phyloP scores from a whole-genome alignment of 139 green algal genomes.

The Picochlorum sp. region DNA sequence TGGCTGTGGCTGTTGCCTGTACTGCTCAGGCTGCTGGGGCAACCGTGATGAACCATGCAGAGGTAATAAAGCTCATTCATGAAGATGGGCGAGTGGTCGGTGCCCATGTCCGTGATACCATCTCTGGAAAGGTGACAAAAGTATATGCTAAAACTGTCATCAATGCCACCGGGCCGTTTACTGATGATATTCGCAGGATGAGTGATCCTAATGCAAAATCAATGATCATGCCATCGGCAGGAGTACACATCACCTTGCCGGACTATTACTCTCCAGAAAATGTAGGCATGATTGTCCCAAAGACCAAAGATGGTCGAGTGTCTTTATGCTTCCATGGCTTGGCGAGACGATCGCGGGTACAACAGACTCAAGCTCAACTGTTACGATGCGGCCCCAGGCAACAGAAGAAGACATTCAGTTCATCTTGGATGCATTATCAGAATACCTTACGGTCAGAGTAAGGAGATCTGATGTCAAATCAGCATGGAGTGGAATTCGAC shows the following conservation, averaged over 20 bases:
- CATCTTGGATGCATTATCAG: constrained; percentile 83
- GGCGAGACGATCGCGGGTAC: constrained; percentile 85
- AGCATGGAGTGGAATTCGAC: constrained; percentile 87
- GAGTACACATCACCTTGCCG: constrained; percentile 91
- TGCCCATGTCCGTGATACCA: constrained; percentile 52
- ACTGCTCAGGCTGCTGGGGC: constrained; percentile 82
- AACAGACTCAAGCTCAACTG: constrained; percentile 52
- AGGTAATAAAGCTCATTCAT: constrained; percentile 67
- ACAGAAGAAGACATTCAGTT: constrained; percentile 83
- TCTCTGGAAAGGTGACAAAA: constrained; percentile 21
- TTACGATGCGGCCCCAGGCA: constrained; percentile 60
- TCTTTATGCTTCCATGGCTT: constrained; percentile 95
- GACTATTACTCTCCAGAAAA: constrained; percentile 77
- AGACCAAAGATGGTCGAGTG: constrained; percentile 95
- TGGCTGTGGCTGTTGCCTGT: constrained; percentile 77
- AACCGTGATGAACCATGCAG: constrained; percentile 74
- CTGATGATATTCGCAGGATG: constrained; percentile 46
- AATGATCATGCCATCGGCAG: constrained; percentile 72
- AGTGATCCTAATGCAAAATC: constrained; percentile 13
- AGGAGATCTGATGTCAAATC: constrained; percentile 79
- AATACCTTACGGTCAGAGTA: constrained; percentile 81
- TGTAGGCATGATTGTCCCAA: constrained; percentile 93
- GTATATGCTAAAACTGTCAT: constrained; percentile 57
- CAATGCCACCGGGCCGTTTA: constrained; percentile 86
- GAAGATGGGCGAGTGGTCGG: constrained; percentile 74